Conservation (phyloP, 2,329 filamentous ascomycete species). For the Trichoderma semiorbis region DNA sequence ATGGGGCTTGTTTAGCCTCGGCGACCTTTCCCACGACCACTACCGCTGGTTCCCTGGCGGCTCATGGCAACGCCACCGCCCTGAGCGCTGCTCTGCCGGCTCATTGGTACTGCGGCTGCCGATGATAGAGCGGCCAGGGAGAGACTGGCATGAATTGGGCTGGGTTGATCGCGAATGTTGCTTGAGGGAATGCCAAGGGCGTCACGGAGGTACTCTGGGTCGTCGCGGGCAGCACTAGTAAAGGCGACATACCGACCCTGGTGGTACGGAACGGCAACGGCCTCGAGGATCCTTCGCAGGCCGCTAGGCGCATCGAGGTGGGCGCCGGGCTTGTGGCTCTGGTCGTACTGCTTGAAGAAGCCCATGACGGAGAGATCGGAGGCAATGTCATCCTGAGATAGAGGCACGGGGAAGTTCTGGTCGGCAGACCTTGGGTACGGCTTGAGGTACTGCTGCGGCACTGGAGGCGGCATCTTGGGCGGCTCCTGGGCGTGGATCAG, state of each 20-base stretch:
- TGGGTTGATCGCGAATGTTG: slow-evolving; percentile 41
- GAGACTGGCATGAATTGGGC: slow-evolving; percentile 27
- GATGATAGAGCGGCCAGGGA: slow-evolving; percentile 30
- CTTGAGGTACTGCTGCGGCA: slow-evolving; percentile 58
- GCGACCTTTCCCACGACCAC: slow-evolving; percentile 46
- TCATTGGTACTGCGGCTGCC: slow-evolving; percentile 49
- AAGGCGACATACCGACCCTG: slow-evolving; percentile 49
- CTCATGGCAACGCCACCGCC: slow-evolving; percentile 57
- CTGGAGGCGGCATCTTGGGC: slow-evolving; percentile 55
- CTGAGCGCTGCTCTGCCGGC: slow-evolving; percentile 51
- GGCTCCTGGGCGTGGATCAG: slow-evolving; percentile 52
- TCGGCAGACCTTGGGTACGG: slow-evolving; percentile 52
- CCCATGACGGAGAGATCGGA: slow-evolving; percentile 58
- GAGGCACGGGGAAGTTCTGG: slow-evolving; percentile 52
- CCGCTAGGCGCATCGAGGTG: slow-evolving; percentile 54
- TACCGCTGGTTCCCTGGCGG: slow-evolving; percentile 49
- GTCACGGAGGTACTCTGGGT: slow-evolving; percentile 49
- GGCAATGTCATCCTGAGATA: slow-evolving; percentile 50
- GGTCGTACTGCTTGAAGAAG: slow-evolving; percentile 54
- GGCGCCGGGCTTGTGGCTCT: slow-evolving; percentile 50
- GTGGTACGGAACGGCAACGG: slow-evolving; percentile 47
- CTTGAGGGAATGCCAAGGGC: slow-evolving; percentile 47
- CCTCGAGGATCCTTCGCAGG: slow-evolving; percentile 54
- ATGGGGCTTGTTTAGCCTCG: slow-evolving; percentile 28
- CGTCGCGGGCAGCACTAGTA: slow-evolving; percentile 43